Base-by-base conservation (phyloP, 176 grass and related monocot species). In the Hordeum marinum region DNA sequence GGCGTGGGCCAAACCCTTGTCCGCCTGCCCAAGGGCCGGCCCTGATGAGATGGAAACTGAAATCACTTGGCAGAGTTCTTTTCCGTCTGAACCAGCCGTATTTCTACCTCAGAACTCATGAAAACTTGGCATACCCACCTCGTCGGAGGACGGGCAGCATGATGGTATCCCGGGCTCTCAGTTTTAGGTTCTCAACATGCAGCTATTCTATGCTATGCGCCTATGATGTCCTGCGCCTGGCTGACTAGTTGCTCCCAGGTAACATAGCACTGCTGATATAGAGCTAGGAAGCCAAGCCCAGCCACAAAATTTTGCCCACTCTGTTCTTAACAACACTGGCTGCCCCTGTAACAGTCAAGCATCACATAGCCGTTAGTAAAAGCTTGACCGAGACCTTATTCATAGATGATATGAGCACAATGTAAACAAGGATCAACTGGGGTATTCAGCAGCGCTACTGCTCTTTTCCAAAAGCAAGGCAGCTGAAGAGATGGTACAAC, bases 41-140 rank as follows among this genome's bases (percentile, higher is more conserved):
- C 17, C 46, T 6, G 13, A 23, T 39, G 46, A 35, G 9, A 80
- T 35, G 21, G 24, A 29, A 63, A 55, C 75, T 34, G 46, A 55
- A 82, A 48, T 63, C 63, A 78, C 65, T 52, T 32, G 32, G 32
- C 32, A 59, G 9, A 75, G 40, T 36, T 89, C 45, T 45, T 85
- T 76, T 68, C 48, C 27, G 69, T 81, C 82, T 41, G 70, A 50
- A 25, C 39, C 87, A 85, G 37, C 60, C 69, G 58, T 80, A 23
- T 50, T 60, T 46, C 64, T 68, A 80, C 77, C 68, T 76, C 68
- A 61, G 82, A 34, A 85, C 50, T 85, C 48, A 50, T 85, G 77
- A 81, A 76, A 76, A 68, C 46, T 68, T 50, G 15, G 32, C 14
- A 50, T 50, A 17, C 46, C 46, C 46, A 50, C 46, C 46, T 17